Evolutionary conservation across 805 yeast genomes (phyloP).

Genomic region (Metschnikowia gruessii): DNA sequence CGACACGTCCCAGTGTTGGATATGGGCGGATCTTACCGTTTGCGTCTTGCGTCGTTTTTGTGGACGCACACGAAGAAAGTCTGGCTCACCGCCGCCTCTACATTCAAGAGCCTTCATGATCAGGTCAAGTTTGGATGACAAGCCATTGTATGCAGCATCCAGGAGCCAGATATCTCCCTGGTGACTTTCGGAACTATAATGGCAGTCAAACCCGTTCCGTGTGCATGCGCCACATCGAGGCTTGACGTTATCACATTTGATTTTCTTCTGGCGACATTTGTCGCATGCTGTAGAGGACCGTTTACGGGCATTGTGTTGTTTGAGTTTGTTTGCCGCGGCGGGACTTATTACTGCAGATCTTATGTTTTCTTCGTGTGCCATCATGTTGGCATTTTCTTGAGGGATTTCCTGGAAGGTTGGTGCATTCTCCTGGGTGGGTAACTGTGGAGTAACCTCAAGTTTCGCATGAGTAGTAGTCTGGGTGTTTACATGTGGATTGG

Average conservation of each 20-base stretch:
- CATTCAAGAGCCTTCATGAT: slow-evolving; percentile 26
- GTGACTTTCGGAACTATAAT: slow-evolving; percentile 29
- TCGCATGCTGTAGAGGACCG: slow-evolving; percentile 34
- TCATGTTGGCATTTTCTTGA: background rate
- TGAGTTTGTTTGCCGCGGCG: background rate
- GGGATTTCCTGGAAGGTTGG: too few relatives aligned
- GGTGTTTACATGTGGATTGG: too few relatives aligned
- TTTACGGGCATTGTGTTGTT: background rate
- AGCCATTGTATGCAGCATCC: slow-evolving; percentile 28
- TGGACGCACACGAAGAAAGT: background rate
- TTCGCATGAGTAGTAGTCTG: too few relatives aligned
- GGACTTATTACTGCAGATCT: background rate
- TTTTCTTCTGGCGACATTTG: slow-evolving; percentile 34
- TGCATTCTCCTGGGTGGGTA: too few relatives aligned
- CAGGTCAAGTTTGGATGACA: slow-evolving; percentile 29
- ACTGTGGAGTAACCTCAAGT: too few relatives aligned
- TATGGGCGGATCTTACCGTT: background rate
- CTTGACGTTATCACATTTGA: slow-evolving; percentile 36
- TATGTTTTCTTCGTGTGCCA: background rate
- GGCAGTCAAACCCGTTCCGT: slow-evolving; percentile 30
- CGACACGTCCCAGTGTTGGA: slow-evolving; percentile 33
- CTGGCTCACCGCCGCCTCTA: slow-evolving; percentile 16
- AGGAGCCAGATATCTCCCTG: slow-evolving; percentile 14
- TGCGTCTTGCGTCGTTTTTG: slow-evolving; percentile 1
- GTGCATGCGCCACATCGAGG: slow-evolving; percentile 37